Percentiles rank a stretch among this genome's conserved stretches.
Conservation (phyloP, 78 protist species). For the Neovahlkampfia damariscottae region DNA sequence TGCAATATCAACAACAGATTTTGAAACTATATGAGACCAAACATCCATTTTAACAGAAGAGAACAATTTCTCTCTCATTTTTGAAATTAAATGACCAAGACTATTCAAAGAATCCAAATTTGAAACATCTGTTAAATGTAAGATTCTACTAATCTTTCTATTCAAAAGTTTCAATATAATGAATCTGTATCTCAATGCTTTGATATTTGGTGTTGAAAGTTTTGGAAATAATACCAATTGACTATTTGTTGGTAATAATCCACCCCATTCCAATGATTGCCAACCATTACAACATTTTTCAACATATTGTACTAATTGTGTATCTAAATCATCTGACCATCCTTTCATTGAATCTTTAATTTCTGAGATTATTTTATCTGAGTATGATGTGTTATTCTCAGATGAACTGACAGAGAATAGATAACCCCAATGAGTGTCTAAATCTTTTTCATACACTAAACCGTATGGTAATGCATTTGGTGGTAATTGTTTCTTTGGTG, state of each 20-base stretch:
- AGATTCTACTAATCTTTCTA: background rate
- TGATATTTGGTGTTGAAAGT: background rate
- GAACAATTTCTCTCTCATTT: background rate
- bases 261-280: background rate
- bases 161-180: constrained; percentile 4
- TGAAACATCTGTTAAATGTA: background rate
- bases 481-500: background rate
- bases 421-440: background rate
- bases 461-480: background rate
- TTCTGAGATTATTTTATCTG: background rate
- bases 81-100: background rate
- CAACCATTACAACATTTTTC: background rate
- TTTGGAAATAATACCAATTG: background rate
- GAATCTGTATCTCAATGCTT: background rate
- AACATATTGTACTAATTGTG: background rate
- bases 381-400: background rate
- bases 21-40: background rate
- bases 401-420: background rate
- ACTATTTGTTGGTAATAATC: background rate
- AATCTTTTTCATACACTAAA: background rate
- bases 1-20: background rate
- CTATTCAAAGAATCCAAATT: background rate
- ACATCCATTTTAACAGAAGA: background rate
- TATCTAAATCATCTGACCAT: background rate
- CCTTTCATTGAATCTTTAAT: background rate